Percentiles rank a stretch among this genome's conserved stretches.
Evolutionary conservation across 495 filamentous ascomycete species (phyloP).

Genomic region (Endocarpon pusillum): DNA sequence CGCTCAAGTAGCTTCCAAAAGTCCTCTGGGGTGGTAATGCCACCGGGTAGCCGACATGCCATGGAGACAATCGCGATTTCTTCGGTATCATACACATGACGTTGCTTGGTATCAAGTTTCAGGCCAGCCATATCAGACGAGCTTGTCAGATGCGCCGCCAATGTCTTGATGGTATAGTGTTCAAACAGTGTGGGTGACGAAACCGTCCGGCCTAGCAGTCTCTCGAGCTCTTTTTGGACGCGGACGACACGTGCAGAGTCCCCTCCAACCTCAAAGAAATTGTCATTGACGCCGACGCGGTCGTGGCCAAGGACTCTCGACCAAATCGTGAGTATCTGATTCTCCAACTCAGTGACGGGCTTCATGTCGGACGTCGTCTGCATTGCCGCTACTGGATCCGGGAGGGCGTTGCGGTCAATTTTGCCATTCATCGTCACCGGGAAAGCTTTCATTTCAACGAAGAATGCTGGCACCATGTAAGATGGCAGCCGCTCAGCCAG

Average conservation of each 20-base stretch:
- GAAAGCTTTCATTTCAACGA: slow-evolving; percentile 15
- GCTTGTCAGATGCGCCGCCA: slow-evolving; percentile 11
- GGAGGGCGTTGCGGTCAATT: slow-evolving; percentile 16
- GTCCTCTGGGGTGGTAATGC: slow-evolving; percentile 10
- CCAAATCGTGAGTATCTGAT: slow-evolving; percentile 1
- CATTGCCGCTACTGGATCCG: slow-evolving; percentile 1
- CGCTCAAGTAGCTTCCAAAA: slow-evolving; percentile 16
- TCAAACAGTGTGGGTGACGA: slow-evolving; percentile 13
- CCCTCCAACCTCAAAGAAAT: slow-evolving; percentile 14
- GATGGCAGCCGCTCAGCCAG: slow-evolving; percentile 14
- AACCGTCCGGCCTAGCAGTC: slow-evolving; percentile 7
- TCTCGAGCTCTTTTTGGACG: slow-evolving; percentile 9
- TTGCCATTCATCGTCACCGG: slow-evolving; percentile 20
- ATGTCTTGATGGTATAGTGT: slow-evolving; percentile 14
- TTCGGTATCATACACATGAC: slow-evolving; percentile 2
- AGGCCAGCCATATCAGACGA: background rate
- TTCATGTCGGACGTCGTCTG: background rate
- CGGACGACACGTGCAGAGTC: slow-evolving; percentile 13
- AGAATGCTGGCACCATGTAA: slow-evolving; percentile 22
- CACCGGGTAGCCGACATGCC: slow-evolving; percentile 17
- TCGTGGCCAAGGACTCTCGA: slow-evolving; percentile 5
- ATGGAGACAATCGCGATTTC: slow-evolving; percentile 18
- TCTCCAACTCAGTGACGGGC: slow-evolving; percentile 1
- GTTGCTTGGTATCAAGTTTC: background rate
- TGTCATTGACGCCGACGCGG: slow-evolving; percentile 8